phyloP scores from a whole-genome alignment of 2,329 filamentous ascomycete genomes.

The Talaromyces sp. region DNA sequence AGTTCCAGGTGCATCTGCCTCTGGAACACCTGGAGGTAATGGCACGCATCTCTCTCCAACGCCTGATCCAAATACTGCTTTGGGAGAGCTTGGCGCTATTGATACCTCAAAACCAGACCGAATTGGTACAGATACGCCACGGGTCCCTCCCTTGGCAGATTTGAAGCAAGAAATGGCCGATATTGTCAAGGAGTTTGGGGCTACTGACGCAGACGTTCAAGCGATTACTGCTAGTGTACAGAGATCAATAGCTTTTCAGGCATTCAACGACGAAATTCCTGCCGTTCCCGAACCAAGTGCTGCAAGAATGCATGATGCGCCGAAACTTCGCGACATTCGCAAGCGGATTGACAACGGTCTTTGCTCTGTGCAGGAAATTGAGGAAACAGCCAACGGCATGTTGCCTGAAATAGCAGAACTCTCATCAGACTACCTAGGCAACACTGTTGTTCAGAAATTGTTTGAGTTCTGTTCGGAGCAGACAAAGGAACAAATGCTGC shows the following conservation, averaged over 20 bases:
- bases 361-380: constrained; percentile 80
- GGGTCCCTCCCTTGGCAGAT: constrained; percentile 69
- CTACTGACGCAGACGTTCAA: constrained; percentile 70
- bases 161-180: constrained; percentile 78
- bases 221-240: constrained; percentile 73
- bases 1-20: constrained; percentile 76
- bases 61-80: constrained; percentile 69
- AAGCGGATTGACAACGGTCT: constrained; percentile 97
- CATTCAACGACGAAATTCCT: constrained; percentile 80
- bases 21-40: constrained; percentile 80
- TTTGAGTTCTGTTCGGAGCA: constrained; percentile 94
- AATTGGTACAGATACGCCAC: constrained; percentile 41
- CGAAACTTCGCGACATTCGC: constrained; percentile 88
- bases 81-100: constrained; percentile 26
- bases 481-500: constrained; percentile 86
- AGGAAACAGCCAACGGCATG: constrained; percentile 89
- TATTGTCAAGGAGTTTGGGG: constrained; percentile 86
- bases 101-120: constrained; percentile 30
- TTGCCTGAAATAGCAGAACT: constrained; percentile 93
- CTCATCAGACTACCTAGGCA: constrained; percentile 92
- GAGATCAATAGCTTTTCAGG: constrained; percentile 69
- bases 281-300: constrained; percentile 82
- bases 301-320: constrained; percentile 85
- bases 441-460: constrained; percentile 98
- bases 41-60: constrained; percentile 87